Conservation (phyloP, 495 filamentous ascomycete genomes). For the Recurvomyces mirabilis region DNA sequence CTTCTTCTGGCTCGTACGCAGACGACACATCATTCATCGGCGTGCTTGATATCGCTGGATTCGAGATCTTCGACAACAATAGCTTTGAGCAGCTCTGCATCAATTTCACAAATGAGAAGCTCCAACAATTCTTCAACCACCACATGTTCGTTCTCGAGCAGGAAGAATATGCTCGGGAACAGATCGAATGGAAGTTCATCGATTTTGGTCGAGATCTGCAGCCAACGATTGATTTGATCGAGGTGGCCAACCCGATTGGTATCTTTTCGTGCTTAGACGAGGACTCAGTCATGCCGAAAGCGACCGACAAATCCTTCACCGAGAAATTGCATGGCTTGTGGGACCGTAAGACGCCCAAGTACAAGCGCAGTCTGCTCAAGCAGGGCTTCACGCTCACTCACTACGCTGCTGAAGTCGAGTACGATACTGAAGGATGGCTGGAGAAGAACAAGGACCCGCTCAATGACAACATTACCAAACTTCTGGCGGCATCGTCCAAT, state of each 20-base stretch:
- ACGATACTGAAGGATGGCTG: slow-evolving; percentile 87
- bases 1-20: slow-evolving; percentile 46
- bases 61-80: slow-evolving; percentile 97
- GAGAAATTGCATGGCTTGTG: slow-evolving; percentile 94
- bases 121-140: slow-evolving; percentile 99
- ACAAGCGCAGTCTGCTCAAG: slow-evolving; percentile 71
- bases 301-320: slow-evolving; percentile 90
- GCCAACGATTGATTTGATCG: slow-evolving; percentile 95
- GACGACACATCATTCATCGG: slow-evolving; percentile 95
- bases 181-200: slow-evolving; percentile 99
- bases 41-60: slow-evolving; percentile 97
- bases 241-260: slow-evolving; percentile 90
- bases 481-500: slow-evolving; percentile 72
- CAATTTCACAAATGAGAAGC: slow-evolving; percentile 99
- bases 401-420: slow-evolving; percentile 96
- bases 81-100: slow-evolving; percentile 99
- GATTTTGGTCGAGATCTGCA: slow-evolving; percentile 97
- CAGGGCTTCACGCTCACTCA: slow-evolving; percentile 98
- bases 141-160: slow-evolving; percentile 99
- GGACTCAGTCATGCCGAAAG: slow-evolving; percentile 98
- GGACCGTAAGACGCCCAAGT: slow-evolving; percentile 93
- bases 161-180: slow-evolving; percentile 93
- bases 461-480: slow-evolving; percentile 87
- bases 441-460: slow-evolving; percentile 99
- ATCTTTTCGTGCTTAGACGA: slow-evolving; percentile 98